Evolutionary conservation across 306 rosid genomes (phyloP), one percentile per base, ranked within the genome.

Genomic region (Vigna nakashimae): DNA sequence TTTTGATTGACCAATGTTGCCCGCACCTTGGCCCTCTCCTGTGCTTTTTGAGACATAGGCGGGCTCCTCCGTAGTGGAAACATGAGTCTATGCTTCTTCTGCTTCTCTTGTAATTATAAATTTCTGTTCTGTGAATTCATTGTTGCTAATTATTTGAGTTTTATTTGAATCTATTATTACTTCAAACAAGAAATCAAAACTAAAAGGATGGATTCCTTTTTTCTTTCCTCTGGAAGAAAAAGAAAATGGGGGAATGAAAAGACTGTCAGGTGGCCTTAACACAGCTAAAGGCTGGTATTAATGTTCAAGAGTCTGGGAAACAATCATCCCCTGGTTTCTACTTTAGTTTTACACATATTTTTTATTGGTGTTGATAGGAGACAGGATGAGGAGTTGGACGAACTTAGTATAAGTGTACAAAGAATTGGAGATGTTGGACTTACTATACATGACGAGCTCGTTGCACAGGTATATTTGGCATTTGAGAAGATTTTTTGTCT

Each of bases 381-480:
- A 78, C 99, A 96, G 63, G 99, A 96, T 75, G 97, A 96, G 83
- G 98, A 96, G 76, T 91, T 96, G 88, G 98, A 96, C 26, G 94
- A 92, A 85, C 91, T 96, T 80, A 96, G 94, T 84, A 87, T 88
- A 52, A 93, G 98, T 64, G 97, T 93, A 81, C 94, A 86, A 78
- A 88, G 94, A 87, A 93, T 96, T 73, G 99, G 99, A 69, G 97
- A 96, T 76, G 98, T 96, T 71, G 98, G 99, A 75, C 97, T 96
- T 79, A 96, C 98, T 0, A 93, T 96, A 86, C 98, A 93, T 59
- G 98, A 96, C 62, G 99, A 93, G 85, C 98, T 96, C 78, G 74
- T 83, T 7, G 90, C 89, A 36, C 99, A 96, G 94, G 99, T 96
- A 86, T 66, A 63, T 64, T 75, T 80, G 75, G 57, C 72, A 52